These are phyloP conservation scores for Diplosphaera chodatii DNA, from an alignment of 139 green algal species.

Conservation along the genomic window DNA sequence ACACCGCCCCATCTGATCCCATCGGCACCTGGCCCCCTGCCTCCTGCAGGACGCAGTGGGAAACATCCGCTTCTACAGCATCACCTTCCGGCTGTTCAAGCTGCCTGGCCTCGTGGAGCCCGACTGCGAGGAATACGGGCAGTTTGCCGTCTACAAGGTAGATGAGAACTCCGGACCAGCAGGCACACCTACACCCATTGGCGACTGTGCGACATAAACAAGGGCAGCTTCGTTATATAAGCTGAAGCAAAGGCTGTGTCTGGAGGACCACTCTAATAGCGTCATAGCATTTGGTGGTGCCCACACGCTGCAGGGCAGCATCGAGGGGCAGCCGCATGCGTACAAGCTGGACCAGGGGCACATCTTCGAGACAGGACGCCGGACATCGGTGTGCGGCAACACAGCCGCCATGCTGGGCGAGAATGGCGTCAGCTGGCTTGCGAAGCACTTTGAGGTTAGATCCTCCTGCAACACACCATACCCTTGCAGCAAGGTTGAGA, in stretches of 20 bases:
- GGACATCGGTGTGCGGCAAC: constrained; percentile 84
- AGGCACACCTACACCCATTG: no score
- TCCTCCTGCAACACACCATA: no score
- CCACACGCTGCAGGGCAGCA: constrained; percentile 55
- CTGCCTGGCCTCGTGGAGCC: constrained; percentile 74
- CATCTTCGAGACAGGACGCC: constrained; percentile 67
- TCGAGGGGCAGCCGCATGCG: constrained; percentile 54
- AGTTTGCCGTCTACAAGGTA: constrained; percentile 58
- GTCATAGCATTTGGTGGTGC: no score
- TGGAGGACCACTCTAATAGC: no score
- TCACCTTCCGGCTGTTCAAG: constrained; percentile 98
- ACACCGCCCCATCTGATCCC: no score
- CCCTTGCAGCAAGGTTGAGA: no score
- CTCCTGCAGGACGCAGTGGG: constrained; percentile 62
- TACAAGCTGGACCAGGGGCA: constrained; percentile 83
- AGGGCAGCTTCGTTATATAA: no score
- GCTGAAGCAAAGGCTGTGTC: no score
- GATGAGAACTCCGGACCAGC: no score
- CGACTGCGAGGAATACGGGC: constrained; percentile 84
- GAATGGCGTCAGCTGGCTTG: constrained; percentile 57
- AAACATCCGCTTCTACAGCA: constrained; percentile 81
- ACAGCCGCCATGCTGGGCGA: constrained; percentile 85
- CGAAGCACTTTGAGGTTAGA: constrained; percentile 59
- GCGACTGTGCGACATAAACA: no score
- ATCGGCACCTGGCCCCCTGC: not conserved